Evolutionary conservation across 2,329 filamentous ascomycete species (phyloP).

Genomic region (Talaromyces verruculosus): DNA sequence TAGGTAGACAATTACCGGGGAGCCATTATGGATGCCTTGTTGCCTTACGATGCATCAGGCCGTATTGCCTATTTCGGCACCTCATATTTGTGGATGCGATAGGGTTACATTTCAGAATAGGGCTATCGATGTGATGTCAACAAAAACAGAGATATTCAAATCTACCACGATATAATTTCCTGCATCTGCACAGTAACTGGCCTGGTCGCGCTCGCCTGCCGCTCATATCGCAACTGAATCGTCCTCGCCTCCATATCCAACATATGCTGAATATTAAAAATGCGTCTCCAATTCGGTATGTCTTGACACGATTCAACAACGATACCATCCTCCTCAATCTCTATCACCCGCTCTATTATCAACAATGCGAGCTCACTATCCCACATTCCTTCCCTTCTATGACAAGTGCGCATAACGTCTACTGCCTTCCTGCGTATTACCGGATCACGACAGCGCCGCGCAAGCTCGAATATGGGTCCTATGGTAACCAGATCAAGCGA

Average conservation of each 20-base stretch:
- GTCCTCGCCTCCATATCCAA: slow-evolving; percentile 9
- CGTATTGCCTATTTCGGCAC: not conserved
- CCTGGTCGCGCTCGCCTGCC: slow-evolving; percentile 12
- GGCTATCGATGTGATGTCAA: no score
- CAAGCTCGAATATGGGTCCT: slow-evolving; percentile 10
- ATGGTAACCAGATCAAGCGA: slow-evolving; percentile 3
- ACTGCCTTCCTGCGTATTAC: slow-evolving; percentile 5
- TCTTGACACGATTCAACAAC: slow-evolving; percentile 1
- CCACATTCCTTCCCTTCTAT: slow-evolving; percentile 17
- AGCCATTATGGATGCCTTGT: slow-evolving; percentile 12
- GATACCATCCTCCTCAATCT: slow-evolving; percentile 13
- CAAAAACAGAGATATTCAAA: not conserved
- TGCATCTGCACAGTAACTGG: slow-evolving; percentile 2
- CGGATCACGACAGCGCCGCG: slow-evolving; percentile 16
- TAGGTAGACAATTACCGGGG: not conserved
- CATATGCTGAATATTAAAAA: slow-evolving; percentile 8
- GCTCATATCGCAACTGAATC: slow-evolving; percentile 11
- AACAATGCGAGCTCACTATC: slow-evolving; percentile 8
- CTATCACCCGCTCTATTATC: slow-evolving; percentile 6
- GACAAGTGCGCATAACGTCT: slow-evolving; percentile 1
- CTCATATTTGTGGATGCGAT: not conserved
- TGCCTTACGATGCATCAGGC: slow-evolving; percentile 4
- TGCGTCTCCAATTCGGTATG: slow-evolving; percentile 11
- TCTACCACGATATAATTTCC: slow-evolving; percentile 11
- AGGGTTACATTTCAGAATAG: no score